phyloP scores from a whole-genome alignment of 371 early-diverging fungal genomes.

The Lichtheimia ramosa region DNA sequence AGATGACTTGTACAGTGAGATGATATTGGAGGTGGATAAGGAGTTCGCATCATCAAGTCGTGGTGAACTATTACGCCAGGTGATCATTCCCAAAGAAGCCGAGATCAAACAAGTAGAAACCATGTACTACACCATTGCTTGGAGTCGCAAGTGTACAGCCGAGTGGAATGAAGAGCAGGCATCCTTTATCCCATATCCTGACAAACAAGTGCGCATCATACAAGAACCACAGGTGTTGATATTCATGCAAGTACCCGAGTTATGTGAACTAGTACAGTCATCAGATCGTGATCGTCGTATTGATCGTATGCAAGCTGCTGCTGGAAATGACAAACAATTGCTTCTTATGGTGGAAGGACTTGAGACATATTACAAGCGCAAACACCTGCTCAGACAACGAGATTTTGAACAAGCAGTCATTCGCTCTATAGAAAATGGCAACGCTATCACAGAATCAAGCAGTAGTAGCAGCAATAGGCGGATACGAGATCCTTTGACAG shows the following conservation, averaged over 20 bases:
- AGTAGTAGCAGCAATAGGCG: conserved; percentile 2
- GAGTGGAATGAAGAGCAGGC: conserved; percentile 49
- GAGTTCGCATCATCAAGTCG: conserved; percentile 16
- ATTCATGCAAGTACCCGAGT: conserved; percentile 31
- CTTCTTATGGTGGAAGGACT: conserved; percentile 59
- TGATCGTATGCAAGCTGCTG: conserved; percentile 14
- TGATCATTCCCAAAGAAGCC: conserved; percentile 8
- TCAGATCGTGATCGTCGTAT: conserved; percentile 20
- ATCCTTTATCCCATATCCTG: conserved; percentile 46
- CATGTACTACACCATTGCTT: conserved; percentile 34
- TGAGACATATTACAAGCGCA: conserved; percentile 49
- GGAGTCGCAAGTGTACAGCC: conserved; percentile 51
- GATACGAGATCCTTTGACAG: conserved; percentile 11
- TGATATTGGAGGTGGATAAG: conserved; percentile 54
- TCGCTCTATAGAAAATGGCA: background rate
- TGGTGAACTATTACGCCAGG: conserved; percentile 10
- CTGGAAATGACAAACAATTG: conserved; percentile 18
- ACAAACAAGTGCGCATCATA: conserved; percentile 26
- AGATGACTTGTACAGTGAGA: conserved; percentile 45
- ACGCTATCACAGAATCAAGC: conserved; percentile 12
- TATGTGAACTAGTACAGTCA: conserved; percentile 31
- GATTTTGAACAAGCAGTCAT: conserved; percentile 41
- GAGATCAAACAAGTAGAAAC: background rate
- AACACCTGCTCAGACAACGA: conserved; percentile 24
- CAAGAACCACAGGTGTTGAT: conserved; percentile 44